Conservation (phyloP, 2,329 filamentous ascomycete genomes). For the Apiospora marii region DNA sequence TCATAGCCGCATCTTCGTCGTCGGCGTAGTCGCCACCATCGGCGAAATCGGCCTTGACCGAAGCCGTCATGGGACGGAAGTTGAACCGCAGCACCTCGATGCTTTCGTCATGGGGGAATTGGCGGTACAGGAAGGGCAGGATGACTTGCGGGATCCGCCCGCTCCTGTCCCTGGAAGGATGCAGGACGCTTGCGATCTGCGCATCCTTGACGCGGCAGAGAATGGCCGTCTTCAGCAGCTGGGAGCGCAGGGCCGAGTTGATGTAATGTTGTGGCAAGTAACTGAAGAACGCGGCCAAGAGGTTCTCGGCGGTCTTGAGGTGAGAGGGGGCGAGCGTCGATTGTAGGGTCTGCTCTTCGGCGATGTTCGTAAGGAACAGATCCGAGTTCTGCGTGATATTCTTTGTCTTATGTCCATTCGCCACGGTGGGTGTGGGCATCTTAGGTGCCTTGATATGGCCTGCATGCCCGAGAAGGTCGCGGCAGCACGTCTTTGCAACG, state of each 20-base stretch:
- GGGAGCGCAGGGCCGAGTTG: constrained; percentile 73
- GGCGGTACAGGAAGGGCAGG: constrained; percentile 77
- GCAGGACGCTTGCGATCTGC: constrained; percentile 83
- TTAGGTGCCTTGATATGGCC: constrained; percentile 55
- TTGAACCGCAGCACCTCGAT: constrained; percentile 76
- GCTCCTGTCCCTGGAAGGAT: constrained; percentile 72
- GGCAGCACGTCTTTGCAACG: constrained; percentile 74
- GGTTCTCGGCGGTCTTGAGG: constrained; percentile 60
- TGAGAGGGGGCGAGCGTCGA: constrained; percentile 55
- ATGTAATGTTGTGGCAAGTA: constrained; percentile 71
- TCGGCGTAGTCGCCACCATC: constrained; percentile 49
- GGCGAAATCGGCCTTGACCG: constrained; percentile 39
- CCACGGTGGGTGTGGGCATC: constrained; percentile 36
- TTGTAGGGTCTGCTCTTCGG: constrained; percentile 39
- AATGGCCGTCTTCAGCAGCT: constrained; percentile 84
- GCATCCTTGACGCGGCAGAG: constrained; percentile 72
- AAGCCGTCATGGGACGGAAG: constrained; percentile 52
- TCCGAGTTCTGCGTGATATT: constrained; percentile 70
- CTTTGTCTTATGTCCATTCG: constrained; percentile 53
- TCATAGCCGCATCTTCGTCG: constrained; percentile 38
- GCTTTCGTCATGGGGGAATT: constrained; percentile 67
- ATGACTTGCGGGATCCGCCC: constrained; percentile 75
- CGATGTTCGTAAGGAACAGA: constrained; percentile 66
- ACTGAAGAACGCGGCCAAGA: constrained; percentile 70
- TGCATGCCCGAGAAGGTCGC: constrained; percentile 70